Percentiles rank a stretch among this genome's conserved stretches.
Conservation (phyloP, 2,329 filamentous ascomycete species). For the Sphaerostilbella broomeana region DNA sequence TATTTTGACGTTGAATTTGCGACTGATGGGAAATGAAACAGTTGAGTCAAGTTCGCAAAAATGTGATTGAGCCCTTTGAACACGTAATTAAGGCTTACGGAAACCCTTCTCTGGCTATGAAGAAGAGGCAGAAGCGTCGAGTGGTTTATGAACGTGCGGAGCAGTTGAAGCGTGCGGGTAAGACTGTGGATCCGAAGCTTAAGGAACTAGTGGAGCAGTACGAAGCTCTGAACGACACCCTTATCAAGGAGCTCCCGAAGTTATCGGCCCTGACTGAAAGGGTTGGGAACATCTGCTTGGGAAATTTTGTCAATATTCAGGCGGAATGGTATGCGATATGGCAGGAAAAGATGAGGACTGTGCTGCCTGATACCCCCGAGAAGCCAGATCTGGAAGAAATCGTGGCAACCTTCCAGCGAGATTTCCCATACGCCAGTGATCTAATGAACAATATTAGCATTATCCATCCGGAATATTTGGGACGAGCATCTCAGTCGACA, state of each 20-base stretch:
- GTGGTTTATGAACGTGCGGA: conserved; percentile 80
- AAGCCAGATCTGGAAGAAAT: conserved; percentile 67
- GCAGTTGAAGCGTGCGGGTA: conserved; percentile 69
- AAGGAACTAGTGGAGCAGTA: conserved; percentile 83
- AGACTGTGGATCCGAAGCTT: conserved; percentile 82
- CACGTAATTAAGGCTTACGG: conserved; percentile 72
- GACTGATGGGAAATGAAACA: conserved; percentile 26
- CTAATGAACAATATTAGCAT: conserved; percentile 66
- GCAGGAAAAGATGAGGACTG: conserved; percentile 72
- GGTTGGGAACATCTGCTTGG: conserved; percentile 74
- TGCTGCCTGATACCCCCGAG: conserved; percentile 58
- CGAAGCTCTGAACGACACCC: conserved; percentile 80
- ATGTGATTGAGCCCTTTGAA: conserved; percentile 79
- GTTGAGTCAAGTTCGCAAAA: conserved; percentile 63
- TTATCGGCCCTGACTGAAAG: conserved; percentile 76
- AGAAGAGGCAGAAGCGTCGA: conserved; percentile 89
- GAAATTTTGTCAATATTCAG: conserved; percentile 80
- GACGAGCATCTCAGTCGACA: conserved; percentile 51
- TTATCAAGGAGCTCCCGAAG: conserved; percentile 86
- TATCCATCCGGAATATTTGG: conserved; percentile 65
- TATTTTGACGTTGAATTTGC: neutral
- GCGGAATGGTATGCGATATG: conserved; percentile 75
- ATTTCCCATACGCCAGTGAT: conserved; percentile 71
- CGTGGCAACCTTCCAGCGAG: conserved; percentile 67
- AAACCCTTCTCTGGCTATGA: conserved; percentile 81